Percentiles rank a stretch among this genome's conserved stretches.
Evolutionary conservation across 228 moss, liverwort and hornwort genomes (phyloP).

Genomic region (Sphagnum fallax): DNA sequence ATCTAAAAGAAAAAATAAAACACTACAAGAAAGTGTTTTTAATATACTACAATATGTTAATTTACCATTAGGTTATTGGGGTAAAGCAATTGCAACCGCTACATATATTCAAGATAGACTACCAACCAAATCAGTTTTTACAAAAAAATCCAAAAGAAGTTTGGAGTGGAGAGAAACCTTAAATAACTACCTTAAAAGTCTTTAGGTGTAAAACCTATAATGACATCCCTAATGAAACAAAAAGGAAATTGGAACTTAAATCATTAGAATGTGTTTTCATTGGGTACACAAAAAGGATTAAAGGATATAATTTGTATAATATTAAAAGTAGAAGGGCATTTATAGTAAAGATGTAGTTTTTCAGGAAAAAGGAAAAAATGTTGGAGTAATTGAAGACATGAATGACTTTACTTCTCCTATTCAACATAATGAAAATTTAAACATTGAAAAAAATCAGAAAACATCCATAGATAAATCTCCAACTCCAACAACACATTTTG

Average conservation of each 20-base stretch:
- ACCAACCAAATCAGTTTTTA: not conserved
- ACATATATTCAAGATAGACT: not conserved
- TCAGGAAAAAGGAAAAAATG: not conserved
- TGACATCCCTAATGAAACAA: not conserved
- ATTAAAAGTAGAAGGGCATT: not conserved
- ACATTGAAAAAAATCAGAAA: no score
- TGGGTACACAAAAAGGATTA: not conserved
- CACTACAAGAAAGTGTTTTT: not conserved
- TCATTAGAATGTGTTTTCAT: not conserved
- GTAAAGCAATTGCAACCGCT: not conserved
- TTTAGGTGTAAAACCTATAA: not conserved
- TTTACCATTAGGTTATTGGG: not conserved
- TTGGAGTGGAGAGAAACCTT: not conserved
- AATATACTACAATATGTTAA: not conserved
- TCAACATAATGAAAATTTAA: not conserved
- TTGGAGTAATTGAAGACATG: not conserved
- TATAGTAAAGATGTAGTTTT: not conserved
- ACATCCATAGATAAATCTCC: no score
- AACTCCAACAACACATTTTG: no score
- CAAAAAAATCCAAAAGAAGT: not conserved
- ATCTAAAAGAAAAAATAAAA: not conserved
- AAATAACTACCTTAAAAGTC: not conserved
- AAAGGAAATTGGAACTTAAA: not conserved
- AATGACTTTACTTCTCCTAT: not conserved
- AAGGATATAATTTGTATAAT: constrained; percentile 3